Percentiles rank a stretch among this genome's conserved stretches.
Conservation (phyloP, 305 asterid species). For the Caryopteris hybrid region DNA sequence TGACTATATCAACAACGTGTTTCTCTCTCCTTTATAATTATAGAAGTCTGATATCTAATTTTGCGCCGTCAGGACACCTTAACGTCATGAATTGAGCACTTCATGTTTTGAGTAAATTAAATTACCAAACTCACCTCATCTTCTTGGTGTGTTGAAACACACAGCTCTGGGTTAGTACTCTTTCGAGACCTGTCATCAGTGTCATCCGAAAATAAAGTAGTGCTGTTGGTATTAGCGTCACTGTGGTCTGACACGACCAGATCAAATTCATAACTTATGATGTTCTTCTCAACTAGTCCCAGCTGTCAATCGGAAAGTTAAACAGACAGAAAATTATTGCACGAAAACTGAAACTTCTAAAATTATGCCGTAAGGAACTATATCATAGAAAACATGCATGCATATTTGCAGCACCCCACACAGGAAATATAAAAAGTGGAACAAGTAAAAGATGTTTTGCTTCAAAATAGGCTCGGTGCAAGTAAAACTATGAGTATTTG, state of each 20-base stretch:
- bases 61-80: not conserved
- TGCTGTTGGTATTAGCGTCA: slow-evolving; percentile 92
- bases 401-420: slow-evolving; percentile 6
- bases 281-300: slow-evolving; percentile 94
- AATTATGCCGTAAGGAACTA: slow-evolving; percentile 3
- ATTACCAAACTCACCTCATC: slow-evolving; percentile 50
- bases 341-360: slow-evolving; percentile 19
- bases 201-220: slow-evolving; percentile 93
- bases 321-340: slow-evolving; percentile 21
- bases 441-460: slow-evolving; percentile 12
- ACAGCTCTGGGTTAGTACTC: slow-evolving; percentile 55
- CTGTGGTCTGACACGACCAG: slow-evolving; percentile 81
- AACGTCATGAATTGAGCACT: not conserved
- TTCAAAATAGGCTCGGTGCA: slow-evolving; percentile 8
- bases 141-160: slow-evolving; percentile 54
- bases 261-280: slow-evolving; percentile 80
- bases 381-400: slow-evolving; percentile 9
- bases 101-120: not conserved
- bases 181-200: slow-evolving; percentile 74
- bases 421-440: slow-evolving; percentile 5
- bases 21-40: not conserved
- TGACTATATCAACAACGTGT: not conserved
- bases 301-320: slow-evolving; percentile 60
- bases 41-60: not conserved
- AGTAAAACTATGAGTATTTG: not conserved